Evolutionary conservation across 1,139 yeast species (phyloP).

Genomic region (Hansenula sp.): DNA sequence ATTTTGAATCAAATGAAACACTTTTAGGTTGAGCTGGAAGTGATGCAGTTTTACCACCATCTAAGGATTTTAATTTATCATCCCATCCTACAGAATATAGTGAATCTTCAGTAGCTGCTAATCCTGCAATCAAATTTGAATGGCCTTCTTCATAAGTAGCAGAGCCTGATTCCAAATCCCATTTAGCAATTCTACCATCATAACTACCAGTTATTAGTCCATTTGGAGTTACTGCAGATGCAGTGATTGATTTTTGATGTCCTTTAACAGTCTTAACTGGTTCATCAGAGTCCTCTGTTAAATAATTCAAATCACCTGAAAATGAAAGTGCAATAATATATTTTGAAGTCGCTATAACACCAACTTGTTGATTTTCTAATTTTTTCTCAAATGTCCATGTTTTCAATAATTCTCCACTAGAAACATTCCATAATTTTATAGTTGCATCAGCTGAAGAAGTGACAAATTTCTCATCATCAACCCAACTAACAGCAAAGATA

Average conservation of each 20-base stretch:
- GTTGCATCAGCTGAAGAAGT: conserved; percentile 85
- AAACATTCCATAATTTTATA: conserved; percentile 59
- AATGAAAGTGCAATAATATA: conserved; percentile 63
- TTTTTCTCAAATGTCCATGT: conserved; percentile 42
- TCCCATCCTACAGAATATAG: conserved; percentile 81
- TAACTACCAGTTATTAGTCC: conserved; percentile 67
- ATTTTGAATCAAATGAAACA: conserved; percentile 31
- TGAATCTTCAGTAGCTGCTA: conserved; percentile 24
- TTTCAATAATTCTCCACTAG: conserved; percentile 31
- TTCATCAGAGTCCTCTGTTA: conserved; percentile 31
- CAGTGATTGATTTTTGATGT: conserved; percentile 79
- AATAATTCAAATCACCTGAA: conserved; percentile 67
- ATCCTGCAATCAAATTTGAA: conserved; percentile 52
- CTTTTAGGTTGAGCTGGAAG: conserved; percentile 65
- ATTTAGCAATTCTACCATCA: conserved; percentile 69
- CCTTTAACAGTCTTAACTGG: conserved; percentile 55
- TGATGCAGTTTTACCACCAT: conserved; percentile 23
- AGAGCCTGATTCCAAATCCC: conserved; percentile 41
- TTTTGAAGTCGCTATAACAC: conserved; percentile 62
- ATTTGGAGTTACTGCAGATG: conserved; percentile 35
- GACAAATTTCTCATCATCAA: conserved; percentile 55
- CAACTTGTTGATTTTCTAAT: conserved; percentile 71
- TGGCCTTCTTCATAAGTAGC: conserved; percentile 42
- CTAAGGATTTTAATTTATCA: conserved; percentile 55
- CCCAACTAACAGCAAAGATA: conserved; percentile 74